Evolutionary conservation across 345 rosid genomes (phyloP).

Genomic region (Eucalyptus pauciflora): DNA sequence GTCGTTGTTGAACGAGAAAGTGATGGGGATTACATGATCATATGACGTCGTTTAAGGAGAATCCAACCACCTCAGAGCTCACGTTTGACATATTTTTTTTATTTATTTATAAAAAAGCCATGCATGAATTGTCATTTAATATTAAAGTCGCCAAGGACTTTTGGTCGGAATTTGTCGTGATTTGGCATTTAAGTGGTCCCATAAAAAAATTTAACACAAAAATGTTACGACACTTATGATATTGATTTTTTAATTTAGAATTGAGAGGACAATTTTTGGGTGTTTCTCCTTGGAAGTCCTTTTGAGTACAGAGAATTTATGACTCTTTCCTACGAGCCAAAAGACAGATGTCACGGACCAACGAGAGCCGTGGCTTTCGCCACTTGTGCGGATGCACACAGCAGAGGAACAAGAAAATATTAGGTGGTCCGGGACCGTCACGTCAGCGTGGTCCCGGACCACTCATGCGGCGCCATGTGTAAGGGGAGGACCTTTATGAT

Average conservation of each 20-base stretch:
- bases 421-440: too few relatives aligned
- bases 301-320: too few relatives aligned
- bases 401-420: background rate
- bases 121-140: background rate
- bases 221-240: accelerated
- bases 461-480: too few relatives aligned
- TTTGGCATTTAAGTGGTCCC: accelerated
- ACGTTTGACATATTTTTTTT: background rate
- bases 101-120: background rate
- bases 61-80: background rate
- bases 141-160: accelerated
- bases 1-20: too few relatives aligned
- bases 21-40: too few relatives aligned
- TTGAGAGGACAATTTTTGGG: background rate
- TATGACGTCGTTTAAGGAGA: background rate
- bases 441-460: too few relatives aligned
- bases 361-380: background rate
- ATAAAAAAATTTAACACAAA: background rate
- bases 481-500: too few relatives aligned
- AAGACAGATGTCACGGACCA: background rate
- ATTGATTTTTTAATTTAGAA: too few relatives aligned
- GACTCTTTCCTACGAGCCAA: background rate
- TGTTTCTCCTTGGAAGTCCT: background rate
- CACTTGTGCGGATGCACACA: background rate
- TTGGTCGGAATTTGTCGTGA: accelerated